Conservation (phyloP, 805 yeast species). For the Starmerella lactis-condensi region DNA sequence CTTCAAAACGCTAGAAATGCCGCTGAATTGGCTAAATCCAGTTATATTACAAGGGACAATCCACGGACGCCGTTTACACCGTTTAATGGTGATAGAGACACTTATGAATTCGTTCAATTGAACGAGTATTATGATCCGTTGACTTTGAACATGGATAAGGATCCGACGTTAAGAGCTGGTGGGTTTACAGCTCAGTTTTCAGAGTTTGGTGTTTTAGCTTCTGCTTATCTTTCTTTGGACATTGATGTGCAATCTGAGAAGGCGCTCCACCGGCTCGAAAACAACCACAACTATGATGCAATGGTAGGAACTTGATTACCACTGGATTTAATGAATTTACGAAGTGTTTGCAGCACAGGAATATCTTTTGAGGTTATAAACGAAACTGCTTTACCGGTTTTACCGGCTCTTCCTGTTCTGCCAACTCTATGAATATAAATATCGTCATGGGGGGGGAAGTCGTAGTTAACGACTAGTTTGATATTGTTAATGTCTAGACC, state of each 20-base stretch:
- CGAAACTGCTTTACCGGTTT: constrained; percentile 55
- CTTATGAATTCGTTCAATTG: constrained; percentile 32
- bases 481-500: constrained; percentile 87
- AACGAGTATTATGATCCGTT: constrained; percentile 46
- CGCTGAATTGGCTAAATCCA: constrained; percentile 9
- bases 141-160: constrained; percentile 30
- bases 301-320: constrained; percentile 3
- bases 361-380: constrained; percentile 27
- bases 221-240: constrained; percentile 78
- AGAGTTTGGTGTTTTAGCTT: constrained; percentile 59
- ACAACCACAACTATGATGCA: no score
- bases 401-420: constrained; percentile 92
- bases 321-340: constrained; percentile 5
- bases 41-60: constrained; percentile 12
- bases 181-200: constrained; percentile 63
- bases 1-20: constrained; percentile 18
- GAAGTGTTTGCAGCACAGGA: constrained; percentile 9
- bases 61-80: constrained; percentile 66
- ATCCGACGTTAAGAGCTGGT: constrained; percentile 55
- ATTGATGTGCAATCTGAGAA: constrained; percentile 55
- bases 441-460: constrained; percentile 60
- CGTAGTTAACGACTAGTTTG: constrained; percentile 68
- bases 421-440: constrained; percentile 87
- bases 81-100: constrained; percentile 71
- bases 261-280: constrained; percentile 2